Percentiles rank a stretch among this genome's conserved stretches.
Evolutionary conservation across 2,329 filamentous ascomycete genomes (phyloP).

Genomic region (Fusarium sp.): DNA sequence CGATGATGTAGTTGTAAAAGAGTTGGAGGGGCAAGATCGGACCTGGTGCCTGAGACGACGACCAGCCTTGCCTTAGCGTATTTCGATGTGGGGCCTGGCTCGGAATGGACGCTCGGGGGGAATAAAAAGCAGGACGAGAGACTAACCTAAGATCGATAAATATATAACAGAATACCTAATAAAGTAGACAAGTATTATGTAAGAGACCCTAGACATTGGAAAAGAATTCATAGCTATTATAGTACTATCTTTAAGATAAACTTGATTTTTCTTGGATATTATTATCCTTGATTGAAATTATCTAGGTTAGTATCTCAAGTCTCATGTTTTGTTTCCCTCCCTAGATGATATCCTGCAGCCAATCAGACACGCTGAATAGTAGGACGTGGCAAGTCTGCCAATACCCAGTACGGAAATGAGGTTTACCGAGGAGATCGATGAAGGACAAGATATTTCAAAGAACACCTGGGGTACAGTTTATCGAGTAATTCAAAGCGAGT

Average conservation of each 20-base stretch:
- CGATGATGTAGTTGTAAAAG: conserved; percentile 42
- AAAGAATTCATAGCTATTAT: too few relatives aligned
- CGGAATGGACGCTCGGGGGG: not conserved
- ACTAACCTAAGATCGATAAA: too few relatives aligned
- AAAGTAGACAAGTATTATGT: too few relatives aligned
- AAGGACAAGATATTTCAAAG: conserved; percentile 1
- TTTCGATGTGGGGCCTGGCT: conserved; percentile 3
- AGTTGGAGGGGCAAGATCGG: conserved; percentile 46
- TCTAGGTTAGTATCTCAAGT: too few relatives aligned
- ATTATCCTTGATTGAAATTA: too few relatives aligned
- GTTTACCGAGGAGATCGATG: not conserved
- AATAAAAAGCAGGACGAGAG: too few relatives aligned
- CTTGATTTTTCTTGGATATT: too few relatives aligned
- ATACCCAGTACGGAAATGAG: not conserved
- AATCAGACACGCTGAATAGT: conserved; percentile 17
- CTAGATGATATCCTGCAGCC: not conserved
- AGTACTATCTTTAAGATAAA: too few relatives aligned
- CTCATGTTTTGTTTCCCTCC: too few relatives aligned
- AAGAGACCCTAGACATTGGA: too few relatives aligned
- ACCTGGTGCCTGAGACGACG: conserved; percentile 32
- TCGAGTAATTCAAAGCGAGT: not conserved
- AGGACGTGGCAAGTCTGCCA: conserved; percentile 25
- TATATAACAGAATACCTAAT: too few relatives aligned
- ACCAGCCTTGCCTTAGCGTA: conserved; percentile 43
- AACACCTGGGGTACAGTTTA: not conserved